phyloP scores from a whole-genome alignment of 106 monocot species.

The Narthecium ossifragum region DNA sequence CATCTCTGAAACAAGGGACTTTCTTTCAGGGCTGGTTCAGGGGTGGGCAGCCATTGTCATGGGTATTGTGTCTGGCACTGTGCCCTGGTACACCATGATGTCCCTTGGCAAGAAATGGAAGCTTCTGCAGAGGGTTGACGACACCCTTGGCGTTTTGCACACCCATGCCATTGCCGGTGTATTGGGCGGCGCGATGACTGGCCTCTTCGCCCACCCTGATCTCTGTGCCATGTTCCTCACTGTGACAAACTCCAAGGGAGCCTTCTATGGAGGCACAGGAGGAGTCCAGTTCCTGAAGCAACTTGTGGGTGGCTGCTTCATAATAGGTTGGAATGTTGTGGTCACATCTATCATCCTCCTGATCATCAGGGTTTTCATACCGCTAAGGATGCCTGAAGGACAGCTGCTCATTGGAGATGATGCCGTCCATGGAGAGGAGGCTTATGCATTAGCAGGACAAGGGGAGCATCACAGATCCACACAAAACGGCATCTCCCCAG shows the following conservation, averaged over 20 bases:
- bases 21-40: conserved; percentile 9
- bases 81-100: conserved; percentile 30
- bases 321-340: conserved; percentile 22
- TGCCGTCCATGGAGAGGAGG: conserved; percentile 28
- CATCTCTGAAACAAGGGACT: no score
- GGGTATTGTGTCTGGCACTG: conserved; percentile 19
- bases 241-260: conserved; percentile 9
- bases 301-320: conserved; percentile 17
- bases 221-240: conserved; percentile 21
- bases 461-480: neutral
- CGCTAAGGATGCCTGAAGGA: conserved; percentile 24
- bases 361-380: conserved; percentile 7
- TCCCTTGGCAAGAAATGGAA: conserved; percentile 11
- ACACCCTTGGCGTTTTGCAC: neutral
- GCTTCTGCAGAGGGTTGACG: conserved; percentile 13
- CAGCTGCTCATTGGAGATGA: conserved; percentile 21
- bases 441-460: neutral
- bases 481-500: neutral
- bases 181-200: neutral
- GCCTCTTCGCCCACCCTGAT: conserved; percentile 17
- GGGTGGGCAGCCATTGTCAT: conserved; percentile 28
- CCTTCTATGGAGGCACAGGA: conserved; percentile 20
- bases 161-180: neutral
- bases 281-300: conserved; percentile 20
- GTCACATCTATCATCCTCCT: conserved; percentile 12